Evolutionary conservation across 1,139 yeast species (phyloP).

Genomic region (Scheffersomyces stambukii): DNA sequence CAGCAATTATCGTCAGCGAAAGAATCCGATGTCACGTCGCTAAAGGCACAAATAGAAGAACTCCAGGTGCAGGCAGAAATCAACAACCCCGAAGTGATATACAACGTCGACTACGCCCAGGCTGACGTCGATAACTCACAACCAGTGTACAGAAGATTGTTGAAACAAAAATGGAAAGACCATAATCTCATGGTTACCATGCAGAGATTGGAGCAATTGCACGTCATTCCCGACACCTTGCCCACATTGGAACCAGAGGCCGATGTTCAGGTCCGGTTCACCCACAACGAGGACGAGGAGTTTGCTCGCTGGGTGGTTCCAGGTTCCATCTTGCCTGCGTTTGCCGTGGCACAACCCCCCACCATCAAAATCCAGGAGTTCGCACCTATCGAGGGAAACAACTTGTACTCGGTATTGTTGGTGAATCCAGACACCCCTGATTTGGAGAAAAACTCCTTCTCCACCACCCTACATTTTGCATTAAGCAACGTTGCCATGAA

Average conservation of each 20-base stretch:
- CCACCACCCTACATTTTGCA: conserved; percentile 76
- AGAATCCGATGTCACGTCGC: conserved; percentile 5
- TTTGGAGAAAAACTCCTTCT: conserved; percentile 59
- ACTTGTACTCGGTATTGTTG: conserved; percentile 66
- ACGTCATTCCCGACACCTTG: conserved; percentile 88
- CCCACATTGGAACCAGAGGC: conserved; percentile 85
- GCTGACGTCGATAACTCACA: conserved; percentile 58
- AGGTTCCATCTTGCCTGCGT: conserved; percentile 69
- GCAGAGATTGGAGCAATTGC: conserved; percentile 86
- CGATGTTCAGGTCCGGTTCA: conserved; percentile 72
- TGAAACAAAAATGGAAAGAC: conserved; percentile 68
- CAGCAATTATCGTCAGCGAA: conserved; percentile 4
- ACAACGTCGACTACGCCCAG: conserved; percentile 48
- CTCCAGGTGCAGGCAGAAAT: conserved; percentile 49
- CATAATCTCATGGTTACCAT: conserved; percentile 66
- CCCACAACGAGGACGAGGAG: conserved; percentile 55
- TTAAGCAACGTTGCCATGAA: conserved; percentile 63
- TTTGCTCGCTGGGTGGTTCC: conserved; percentile 67
- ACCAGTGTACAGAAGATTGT: conserved; percentile 74
- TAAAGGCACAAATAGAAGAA: conserved; percentile 15
- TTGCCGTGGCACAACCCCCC: conserved; percentile 73
- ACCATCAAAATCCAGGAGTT: conserved; percentile 71
- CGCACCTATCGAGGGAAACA: conserved; percentile 39
- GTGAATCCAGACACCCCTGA: conserved; percentile 95
- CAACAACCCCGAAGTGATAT: conserved; percentile 78